Conservation (phyloP, 2,329 filamentous ascomycete genomes). For the Rhexocercosporidium sp. region DNA sequence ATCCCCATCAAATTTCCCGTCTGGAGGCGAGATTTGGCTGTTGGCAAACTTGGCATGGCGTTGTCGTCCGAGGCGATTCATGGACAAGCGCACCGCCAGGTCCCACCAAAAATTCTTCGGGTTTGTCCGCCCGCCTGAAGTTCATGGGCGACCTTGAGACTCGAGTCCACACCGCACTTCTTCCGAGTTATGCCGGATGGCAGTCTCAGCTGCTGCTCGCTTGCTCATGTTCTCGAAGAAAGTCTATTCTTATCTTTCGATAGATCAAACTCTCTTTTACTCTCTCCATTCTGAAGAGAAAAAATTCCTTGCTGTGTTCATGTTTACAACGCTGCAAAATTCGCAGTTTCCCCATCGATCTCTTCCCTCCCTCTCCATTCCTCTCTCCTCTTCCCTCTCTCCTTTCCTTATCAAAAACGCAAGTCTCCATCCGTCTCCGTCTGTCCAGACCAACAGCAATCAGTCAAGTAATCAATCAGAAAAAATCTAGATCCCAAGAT, state of each 20-base stretch:
- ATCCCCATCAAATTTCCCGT: conserved; percentile 19
- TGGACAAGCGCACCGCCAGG: not conserved
- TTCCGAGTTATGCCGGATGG: conserved; percentile 4
- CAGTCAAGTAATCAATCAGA: too few relatives aligned
- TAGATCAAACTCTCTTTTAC: conserved; percentile 1
- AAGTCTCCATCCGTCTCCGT: not conserved
- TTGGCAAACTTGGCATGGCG: conserved; percentile 8
- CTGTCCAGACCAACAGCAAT: not conserved
- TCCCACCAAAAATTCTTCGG: not conserved
- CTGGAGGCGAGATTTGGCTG: conserved; percentile 8
- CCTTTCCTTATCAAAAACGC: not conserved
- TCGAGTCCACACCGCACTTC: not conserved
- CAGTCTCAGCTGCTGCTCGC: not conserved
- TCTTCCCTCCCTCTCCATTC: not conserved
- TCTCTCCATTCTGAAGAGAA: not conserved
- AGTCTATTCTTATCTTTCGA: conserved; percentile 7
- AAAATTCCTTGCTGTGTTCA: not conserved
- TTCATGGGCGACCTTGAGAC: not conserved
- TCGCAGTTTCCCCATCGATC: not conserved
- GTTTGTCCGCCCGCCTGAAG: conserved; percentile 6
- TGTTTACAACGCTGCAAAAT: not conserved
- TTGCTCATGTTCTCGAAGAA: not conserved
- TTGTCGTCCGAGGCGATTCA: not conserved
- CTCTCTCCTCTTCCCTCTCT: not conserved
- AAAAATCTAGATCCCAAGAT: conserved; percentile 6